phyloP scores from a whole-genome alignment of 352 stramenopile species.

The Thraustochytrium sp. region DNA sequence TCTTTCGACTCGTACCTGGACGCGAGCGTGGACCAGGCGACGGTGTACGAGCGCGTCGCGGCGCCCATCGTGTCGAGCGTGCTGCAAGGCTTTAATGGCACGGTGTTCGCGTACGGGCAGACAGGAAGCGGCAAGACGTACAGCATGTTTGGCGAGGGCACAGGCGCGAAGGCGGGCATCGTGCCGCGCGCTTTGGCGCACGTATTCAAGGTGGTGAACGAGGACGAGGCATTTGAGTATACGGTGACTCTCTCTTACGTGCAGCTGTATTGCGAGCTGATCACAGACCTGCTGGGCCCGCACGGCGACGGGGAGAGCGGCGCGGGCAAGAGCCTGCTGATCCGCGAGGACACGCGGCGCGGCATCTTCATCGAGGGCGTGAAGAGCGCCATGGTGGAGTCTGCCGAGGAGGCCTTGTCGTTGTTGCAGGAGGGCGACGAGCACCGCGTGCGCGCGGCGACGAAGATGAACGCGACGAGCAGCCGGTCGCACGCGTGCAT shows the following conservation, averaged over 20 bases:
- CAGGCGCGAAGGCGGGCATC: slow-evolving; percentile 5
- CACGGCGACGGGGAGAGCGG: neutral
- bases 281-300: slow-evolving; percentile 19
- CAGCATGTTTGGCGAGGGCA: slow-evolving; percentile 18
- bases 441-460: slow-evolving; percentile 56
- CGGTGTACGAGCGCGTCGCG: slow-evolving; percentile 28
- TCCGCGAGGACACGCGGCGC: neutral
- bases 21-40: neutral
- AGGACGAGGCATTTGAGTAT: neutral
- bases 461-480: slow-evolving; percentile 84
- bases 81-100: slow-evolving; percentile 42
- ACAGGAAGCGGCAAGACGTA: slow-evolving; percentile 45
- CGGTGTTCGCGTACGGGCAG: slow-evolving; percentile 46
- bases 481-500: slow-evolving; percentile 81
- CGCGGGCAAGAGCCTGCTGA: neutral
- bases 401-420: slow-evolving; percentile 21
- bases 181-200: slow-evolving; percentile 3
- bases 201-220: slow-evolving; percentile 4
- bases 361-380: slow-evolving; percentile 29
- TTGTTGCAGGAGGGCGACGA: slow-evolving; percentile 27
- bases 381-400: neutral
- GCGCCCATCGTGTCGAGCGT: slow-evolving; percentile 27
- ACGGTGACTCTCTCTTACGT: slow-evolving; percentile 33
- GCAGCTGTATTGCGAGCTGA: slow-evolving; percentile 32
- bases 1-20: slow-evolving; percentile 42